Evolutionary conservation across 345 rosid genomes (phyloP), one percentile per base, ranked within the genome.

Genomic region (Viola odorata): DNA sequence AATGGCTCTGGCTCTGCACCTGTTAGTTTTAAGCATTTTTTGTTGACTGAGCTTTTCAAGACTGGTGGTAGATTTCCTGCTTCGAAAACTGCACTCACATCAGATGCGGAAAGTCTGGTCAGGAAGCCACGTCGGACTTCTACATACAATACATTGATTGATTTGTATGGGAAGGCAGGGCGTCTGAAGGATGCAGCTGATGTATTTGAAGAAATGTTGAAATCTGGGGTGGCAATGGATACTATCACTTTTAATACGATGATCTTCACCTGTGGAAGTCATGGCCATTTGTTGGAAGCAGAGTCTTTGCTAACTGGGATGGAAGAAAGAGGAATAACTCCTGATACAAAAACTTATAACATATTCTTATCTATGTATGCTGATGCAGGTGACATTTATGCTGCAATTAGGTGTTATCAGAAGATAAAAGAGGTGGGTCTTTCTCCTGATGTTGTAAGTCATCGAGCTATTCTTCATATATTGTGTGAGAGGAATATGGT

Each of bases 141-240:
- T 5, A 91, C 95, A 0, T 91, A 81, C 64, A 91, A 89, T 55
- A 81, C 89, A 36, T 67, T 91, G 72, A 89, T 91, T 69, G 98
- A 91, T 82, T 69, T 91, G 78, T 91, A 91, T 63, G 98, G 95
- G 16, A 91, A 91, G 70, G 95, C 96, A 0, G 98, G 91, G 50
- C 87, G 89, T 11, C 78, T 91, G 12, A 64, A 66, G 56, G 98
- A 88, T 64, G 98, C 98, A 23, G 98, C 95, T 39, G 72, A 72
- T 50, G 72, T 85, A 45, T 86, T 88, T 75, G 75, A 81, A 1
- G 95, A 88, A 70, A 91, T 91, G 98, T 54, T 88, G 71, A 81
- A 83, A 45, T 78, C 85, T 50, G 92, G 96, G 58, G 87, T 88
- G 49, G 65, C 81, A 40, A 76, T 85, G 69, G 96, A 91, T 58